Evolutionary conservation across 768 basidiomycete genomes (phyloP).

Genomic region (Galerina sulciceps): DNA sequence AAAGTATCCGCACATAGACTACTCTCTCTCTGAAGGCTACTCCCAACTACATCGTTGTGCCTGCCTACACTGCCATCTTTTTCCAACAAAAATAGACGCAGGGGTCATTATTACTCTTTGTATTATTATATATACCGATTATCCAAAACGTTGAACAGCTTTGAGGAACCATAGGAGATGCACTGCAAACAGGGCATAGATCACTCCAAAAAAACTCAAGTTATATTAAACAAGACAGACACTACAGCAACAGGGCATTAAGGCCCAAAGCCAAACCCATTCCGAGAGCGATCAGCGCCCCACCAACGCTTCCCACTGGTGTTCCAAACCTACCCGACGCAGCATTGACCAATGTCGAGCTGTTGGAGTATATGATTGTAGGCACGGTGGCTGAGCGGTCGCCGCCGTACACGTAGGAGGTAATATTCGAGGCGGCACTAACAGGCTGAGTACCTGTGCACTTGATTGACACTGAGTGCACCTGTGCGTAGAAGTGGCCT

Average conservation of each 20-base stretch:
- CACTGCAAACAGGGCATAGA: no score
- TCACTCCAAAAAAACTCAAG: no score
- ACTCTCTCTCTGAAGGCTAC: constrained; percentile 33
- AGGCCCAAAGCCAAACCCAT: constrained; percentile 29
- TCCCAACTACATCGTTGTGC: constrained; percentile 37
- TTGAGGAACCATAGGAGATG: no score
- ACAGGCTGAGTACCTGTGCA: constrained; percentile 58
- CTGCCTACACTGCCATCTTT: constrained; percentile 42
- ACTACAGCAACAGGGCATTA: constrained; percentile 27
- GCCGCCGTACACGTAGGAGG: constrained; percentile 64
- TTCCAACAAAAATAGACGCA: constrained; percentile 28
- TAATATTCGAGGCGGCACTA: constrained; percentile 47
- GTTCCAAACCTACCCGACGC: constrained; percentile 30
- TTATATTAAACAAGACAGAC: neutral
- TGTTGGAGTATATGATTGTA: constrained; percentile 60
- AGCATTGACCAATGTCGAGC: constrained; percentile 56
- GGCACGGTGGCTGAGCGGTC: constrained; percentile 60
- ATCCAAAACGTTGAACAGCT: no score
- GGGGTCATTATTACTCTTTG: neutral
- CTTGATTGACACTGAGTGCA: constrained; percentile 64
- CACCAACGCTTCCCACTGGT: constrained; percentile 20
- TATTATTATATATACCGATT: neutral
- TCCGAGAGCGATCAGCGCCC: constrained; percentile 23
- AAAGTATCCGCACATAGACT: constrained; percentile 20
- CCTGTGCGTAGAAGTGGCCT: constrained; percentile 73